Conservation (phyloP, 2,329 filamentous ascomycete genomes). For the Blastomyces percursus region DNA sequence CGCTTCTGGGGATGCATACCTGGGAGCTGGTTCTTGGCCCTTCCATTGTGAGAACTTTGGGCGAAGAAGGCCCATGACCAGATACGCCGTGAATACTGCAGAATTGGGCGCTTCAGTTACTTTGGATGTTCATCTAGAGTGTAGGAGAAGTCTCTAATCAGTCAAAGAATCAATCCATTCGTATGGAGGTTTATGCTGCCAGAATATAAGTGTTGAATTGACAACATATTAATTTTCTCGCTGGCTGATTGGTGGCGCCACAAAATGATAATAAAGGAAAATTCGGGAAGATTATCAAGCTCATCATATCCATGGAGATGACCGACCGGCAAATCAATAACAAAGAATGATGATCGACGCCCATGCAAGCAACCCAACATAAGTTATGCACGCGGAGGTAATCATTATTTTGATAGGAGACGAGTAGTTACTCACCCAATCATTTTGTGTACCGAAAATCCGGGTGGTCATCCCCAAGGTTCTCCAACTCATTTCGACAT, state of each 20-base stretch:
- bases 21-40: neutral
- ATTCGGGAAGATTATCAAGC: neutral
- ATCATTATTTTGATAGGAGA: neutral
- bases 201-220: neutral
- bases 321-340: neutral
- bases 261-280: neutral
- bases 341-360: neutral
- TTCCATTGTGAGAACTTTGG: neutral
- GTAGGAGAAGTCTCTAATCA: neutral
- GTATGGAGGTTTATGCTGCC: neutral
- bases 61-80: neutral
- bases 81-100: neutral
- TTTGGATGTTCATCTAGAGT: neutral
- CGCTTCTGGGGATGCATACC: neutral
- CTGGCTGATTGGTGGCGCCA: too few relatives aligned
- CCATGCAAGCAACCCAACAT: neutral
- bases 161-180: neutral
- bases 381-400: neutral
- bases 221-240: too few relatives aligned
- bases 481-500: slow-evolving; percentile 26
- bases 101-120: neutral
- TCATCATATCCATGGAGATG: neutral
- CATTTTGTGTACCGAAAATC: slow-evolving; percentile 29
- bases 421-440: neutral
- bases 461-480: slow-evolving; percentile 32